Conservation (phyloP, 176 grass and related monocot genomes). For the Ensete ventricosum region DNA sequence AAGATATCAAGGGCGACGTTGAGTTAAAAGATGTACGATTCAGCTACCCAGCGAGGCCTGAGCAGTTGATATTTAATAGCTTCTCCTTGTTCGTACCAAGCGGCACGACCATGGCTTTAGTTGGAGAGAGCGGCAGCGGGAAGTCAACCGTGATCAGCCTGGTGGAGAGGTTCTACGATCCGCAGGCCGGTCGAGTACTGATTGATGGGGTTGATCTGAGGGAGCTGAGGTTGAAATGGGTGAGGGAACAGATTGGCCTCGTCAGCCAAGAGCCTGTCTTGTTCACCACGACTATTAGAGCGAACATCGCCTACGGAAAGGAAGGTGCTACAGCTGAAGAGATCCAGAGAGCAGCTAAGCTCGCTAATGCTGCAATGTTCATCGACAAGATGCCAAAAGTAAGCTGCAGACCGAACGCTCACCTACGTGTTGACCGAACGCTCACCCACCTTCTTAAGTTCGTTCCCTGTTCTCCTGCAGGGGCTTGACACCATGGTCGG, state of each 20-base stretch:
- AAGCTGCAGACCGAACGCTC: not conserved
- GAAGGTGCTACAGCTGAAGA: constrained; percentile 51
- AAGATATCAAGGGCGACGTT: constrained; percentile 49
- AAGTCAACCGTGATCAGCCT: constrained; percentile 73
- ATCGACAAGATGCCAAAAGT: constrained; percentile 55
- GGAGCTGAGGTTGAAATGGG: constrained; percentile 42
- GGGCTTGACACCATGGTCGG: constrained; percentile 74
- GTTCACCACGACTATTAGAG: constrained; percentile 64
- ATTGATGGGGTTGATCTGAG: constrained; percentile 66
- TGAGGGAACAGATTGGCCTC: constrained; percentile 58
- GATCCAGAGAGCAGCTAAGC: constrained; percentile 41
- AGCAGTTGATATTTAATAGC: constrained; percentile 51
- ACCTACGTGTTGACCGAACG: not conserved
- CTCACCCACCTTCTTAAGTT: not conserved
- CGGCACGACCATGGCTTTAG: constrained; percentile 64
- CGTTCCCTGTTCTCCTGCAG: constrained; percentile 18
- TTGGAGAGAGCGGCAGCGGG: constrained; percentile 70
- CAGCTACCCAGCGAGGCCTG: constrained; percentile 58
- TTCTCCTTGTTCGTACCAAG: constrained; percentile 52
- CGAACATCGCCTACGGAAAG: constrained; percentile 64
- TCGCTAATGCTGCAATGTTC: constrained; percentile 72
- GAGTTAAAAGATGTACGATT: constrained; percentile 52
- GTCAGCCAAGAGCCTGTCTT: constrained; percentile 73
- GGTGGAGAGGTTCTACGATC: constrained; percentile 77
- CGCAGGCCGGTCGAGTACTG: constrained; percentile 54